phyloP scores from a whole-genome alignment of 352 stramenopile genomes.

The Pythium scleroteichum region DNA sequence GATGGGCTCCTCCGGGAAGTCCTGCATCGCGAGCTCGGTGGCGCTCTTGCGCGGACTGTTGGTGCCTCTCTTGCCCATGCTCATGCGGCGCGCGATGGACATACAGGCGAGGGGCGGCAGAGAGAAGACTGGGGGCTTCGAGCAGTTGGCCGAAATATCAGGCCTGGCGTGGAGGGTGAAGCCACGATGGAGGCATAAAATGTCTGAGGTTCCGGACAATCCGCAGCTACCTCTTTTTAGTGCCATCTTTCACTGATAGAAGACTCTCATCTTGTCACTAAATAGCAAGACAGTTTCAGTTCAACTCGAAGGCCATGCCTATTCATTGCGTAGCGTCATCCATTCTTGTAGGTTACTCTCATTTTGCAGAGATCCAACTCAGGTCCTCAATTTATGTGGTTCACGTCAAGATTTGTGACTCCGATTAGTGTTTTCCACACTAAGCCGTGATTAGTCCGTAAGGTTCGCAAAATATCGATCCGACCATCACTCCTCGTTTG shows the following conservation, averaged over 20 bases:
- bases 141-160: conserved; percentile 15
- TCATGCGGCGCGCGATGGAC: conserved; percentile 25
- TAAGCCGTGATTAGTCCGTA: not conserved
- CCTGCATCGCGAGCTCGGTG: conserved; percentile 27
- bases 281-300: conserved; percentile 11
- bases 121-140: not conserved
- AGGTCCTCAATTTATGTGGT: conserved; percentile 1
- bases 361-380: conserved; percentile 2
- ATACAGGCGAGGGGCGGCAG: not conserved
- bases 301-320: not conserved
- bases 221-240: not conserved
- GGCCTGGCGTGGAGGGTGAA: not conserved
- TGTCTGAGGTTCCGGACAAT: conserved; percentile 1
- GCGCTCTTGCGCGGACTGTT: conserved; percentile 13
- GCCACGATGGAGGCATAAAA: conserved; percentile 2
- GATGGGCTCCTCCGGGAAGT: conserved; percentile 77
- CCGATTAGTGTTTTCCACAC: not conserved
- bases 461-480: conserved; percentile 8
- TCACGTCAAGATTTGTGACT: conserved; percentile 7
- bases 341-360: not conserved
- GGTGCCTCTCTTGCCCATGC: conserved; percentile 18
- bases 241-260: not conserved
- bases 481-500: conserved; percentile 23
- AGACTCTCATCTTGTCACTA: conserved; percentile 4
- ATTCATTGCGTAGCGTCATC: not conserved